These are phyloP conservation scores for Chlorella sp. DNA, from an alignment of 139 green algal species.

Conservation along the genomic window DNA sequence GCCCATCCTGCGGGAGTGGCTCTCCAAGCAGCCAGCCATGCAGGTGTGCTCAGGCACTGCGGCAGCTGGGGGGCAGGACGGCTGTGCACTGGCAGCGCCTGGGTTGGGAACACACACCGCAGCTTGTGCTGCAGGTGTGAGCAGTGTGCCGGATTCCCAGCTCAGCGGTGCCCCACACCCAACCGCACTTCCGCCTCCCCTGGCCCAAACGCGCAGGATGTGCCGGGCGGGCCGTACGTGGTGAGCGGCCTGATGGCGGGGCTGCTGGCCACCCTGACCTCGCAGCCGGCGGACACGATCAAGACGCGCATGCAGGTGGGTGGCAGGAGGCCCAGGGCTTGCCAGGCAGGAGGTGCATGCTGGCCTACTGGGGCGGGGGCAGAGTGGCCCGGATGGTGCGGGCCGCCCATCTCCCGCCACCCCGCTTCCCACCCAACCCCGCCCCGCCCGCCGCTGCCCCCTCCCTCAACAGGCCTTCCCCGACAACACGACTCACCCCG, in stretches of 20 bases:
- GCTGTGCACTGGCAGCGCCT: no score
- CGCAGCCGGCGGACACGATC: slow-evolving; percentile 89
- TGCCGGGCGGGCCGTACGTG: slow-evolving; percentile 56
- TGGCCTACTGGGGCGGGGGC: no score
- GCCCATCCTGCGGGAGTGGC: slow-evolving; percentile 66
- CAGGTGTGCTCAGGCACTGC: no score
- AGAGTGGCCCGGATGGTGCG: no score
- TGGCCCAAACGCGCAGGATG: not conserved
- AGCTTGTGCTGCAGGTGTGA: no score
- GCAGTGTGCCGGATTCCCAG: no score
- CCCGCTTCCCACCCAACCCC: not conserved
- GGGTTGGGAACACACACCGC: no score
- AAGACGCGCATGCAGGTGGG: slow-evolving; percentile 89
- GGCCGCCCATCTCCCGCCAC: no score
- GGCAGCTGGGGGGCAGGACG: no score
- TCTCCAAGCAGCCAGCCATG: slow-evolving; percentile 41
- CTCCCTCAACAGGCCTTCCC: slow-evolving; percentile 40
- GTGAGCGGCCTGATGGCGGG: slow-evolving; percentile 72
- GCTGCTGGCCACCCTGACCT: slow-evolving; percentile 71
- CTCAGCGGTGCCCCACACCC: no score
- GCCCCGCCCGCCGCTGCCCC: not conserved
- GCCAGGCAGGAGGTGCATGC: not conserved
- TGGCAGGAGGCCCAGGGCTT: not conserved
- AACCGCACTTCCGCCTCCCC: no score
- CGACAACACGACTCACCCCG: slow-evolving; percentile 11